Conservation (phyloP, 2,329 filamentous ascomycete species). For the Plectosphaerella sp. region DNA sequence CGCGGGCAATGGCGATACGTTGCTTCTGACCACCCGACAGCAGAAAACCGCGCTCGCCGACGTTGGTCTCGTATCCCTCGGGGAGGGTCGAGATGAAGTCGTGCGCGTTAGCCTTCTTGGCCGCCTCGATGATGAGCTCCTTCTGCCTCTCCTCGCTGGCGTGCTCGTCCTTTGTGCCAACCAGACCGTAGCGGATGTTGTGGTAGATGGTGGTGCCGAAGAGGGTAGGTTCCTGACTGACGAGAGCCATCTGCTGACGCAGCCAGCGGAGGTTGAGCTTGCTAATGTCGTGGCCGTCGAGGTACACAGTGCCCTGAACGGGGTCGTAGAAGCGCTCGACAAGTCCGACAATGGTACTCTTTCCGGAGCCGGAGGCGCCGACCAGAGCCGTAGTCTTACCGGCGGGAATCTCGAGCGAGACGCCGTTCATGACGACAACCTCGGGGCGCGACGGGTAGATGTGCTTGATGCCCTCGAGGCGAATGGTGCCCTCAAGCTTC, state of each 20-base stretch:
- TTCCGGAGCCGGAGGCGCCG: slow-evolving; percentile 89
- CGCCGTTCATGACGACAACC: slow-evolving; percentile 80
- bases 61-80: slow-evolving; percentile 87
- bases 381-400: slow-evolving; percentile 92
- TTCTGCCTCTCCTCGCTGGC: slow-evolving; percentile 63
- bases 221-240: slow-evolving; percentile 88
- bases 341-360: slow-evolving; percentile 89
- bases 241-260: slow-evolving; percentile 84
- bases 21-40: slow-evolving; percentile 96
- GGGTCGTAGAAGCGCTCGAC: slow-evolving; percentile 94
- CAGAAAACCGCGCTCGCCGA: slow-evolving; percentile 91
- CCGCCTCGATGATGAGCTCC: slow-evolving; percentile 72
- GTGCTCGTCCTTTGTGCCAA: slow-evolving; percentile 74
- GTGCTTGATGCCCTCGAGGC: slow-evolving; percentile 79
- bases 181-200: slow-evolving; percentile 87
- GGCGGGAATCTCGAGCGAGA: slow-evolving; percentile 74
- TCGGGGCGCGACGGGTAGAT: slow-evolving; percentile 93
- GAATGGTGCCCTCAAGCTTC: slow-evolving; percentile 70
- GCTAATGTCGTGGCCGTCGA: slow-evolving; percentile 80
- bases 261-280: slow-evolving; percentile 86
- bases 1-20: slow-evolving; percentile 89
- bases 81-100: slow-evolving; percentile 82
- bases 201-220: slow-evolving; percentile 86
- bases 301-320: slow-evolving; percentile 69
- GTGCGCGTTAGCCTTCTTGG: slow-evolving; percentile 89